Percentiles rank a stretch among this genome's conserved stretches.
These are phyloP conservation scores for Solanum corneliomulleri DNA, from an alignment of 257 asterid species.

Conservation along the genomic window DNA sequence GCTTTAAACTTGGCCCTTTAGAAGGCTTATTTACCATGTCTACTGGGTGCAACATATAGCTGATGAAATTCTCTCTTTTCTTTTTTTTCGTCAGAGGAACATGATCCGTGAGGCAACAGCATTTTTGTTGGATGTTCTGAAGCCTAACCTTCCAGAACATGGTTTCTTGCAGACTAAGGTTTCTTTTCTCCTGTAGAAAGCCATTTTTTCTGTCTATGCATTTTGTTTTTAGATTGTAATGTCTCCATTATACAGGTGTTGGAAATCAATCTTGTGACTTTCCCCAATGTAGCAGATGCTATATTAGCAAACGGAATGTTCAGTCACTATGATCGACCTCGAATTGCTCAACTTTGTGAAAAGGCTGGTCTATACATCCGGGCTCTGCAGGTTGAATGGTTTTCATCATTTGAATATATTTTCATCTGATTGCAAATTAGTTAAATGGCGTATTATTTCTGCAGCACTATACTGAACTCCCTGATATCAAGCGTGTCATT, in stretches of 20 bases:
- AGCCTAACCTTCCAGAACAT: conserved; percentile 96
- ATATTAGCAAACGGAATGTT: conserved; percentile 98
- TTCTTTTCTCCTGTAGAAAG: conserved; percentile 1
- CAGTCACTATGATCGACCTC: conserved; percentile 94
- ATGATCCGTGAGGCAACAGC: conserved; percentile 99
- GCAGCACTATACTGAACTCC: conserved; percentile 91
- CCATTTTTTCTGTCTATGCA: background rate
- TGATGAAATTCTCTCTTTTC: background rate
- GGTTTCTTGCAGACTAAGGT: conserved; percentile 96
- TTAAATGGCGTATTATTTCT: conserved; percentile 1
- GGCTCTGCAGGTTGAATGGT: conserved; percentile 70
- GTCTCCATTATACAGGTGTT: conserved; percentile 48
- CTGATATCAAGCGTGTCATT: conserved; percentile 96
- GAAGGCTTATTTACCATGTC: background rate
- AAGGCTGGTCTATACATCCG: conserved; percentile 91
- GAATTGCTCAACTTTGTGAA: conserved; percentile 93
- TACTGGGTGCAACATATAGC: background rate
- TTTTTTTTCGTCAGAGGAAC: conserved; percentile 51
- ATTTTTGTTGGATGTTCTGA: conserved; percentile 91
- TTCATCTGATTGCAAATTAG: background rate
- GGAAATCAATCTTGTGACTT: conserved; percentile 91
- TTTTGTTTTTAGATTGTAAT: conserved; percentile 9
- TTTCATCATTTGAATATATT: background rate
- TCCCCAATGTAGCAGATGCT: conserved; percentile 98
- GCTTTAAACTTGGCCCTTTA: background rate